A percentile compares a stretch with the other conserved stretches of the same genome.
Evolutionary conservation across 306 rosid genomes (phyloP).

Genomic region (Coriaria nepalensis): DNA sequence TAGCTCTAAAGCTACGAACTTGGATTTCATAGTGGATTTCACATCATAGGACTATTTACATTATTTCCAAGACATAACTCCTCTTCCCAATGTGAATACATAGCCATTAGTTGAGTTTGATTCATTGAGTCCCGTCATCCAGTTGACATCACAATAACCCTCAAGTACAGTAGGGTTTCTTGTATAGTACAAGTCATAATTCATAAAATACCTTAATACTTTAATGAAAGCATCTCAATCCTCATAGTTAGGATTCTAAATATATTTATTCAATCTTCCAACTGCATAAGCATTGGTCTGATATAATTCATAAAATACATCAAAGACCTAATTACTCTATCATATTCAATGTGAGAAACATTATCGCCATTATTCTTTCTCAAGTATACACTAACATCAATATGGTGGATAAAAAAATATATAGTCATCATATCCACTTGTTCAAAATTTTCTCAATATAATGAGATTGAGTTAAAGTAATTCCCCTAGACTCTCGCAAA

Average conservation of each 20-base stretch:
- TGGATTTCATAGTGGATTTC: not conserved
- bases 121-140: not conserved
- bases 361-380: not conserved
- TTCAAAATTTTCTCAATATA: not conserved
- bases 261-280: not conserved
- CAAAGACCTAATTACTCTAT: not conserved
- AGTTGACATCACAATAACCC: slow-evolving; percentile 1
- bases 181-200: not conserved
- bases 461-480: not conserved
- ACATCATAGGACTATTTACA: too few species aligned
- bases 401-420: not conserved
- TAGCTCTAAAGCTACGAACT: not conserved
- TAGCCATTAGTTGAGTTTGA: too few species aligned
- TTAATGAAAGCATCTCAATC: not conserved
- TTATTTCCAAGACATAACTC: too few species aligned
- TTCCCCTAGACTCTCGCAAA: not conserved
- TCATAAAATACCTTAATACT: not conserved
- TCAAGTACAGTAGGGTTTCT: not conserved
- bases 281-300: not conserved
- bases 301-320: not conserved
- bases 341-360: not conserved
- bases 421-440: not conserved
- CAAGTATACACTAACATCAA: not conserved
- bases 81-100: too few species aligned
- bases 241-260: not conserved